Evolutionary conservation across 2,329 filamentous ascomycete genomes (phyloP), one percentile per base, ranked within the genome.

Genomic region (Fusarium pilosicola): DNA sequence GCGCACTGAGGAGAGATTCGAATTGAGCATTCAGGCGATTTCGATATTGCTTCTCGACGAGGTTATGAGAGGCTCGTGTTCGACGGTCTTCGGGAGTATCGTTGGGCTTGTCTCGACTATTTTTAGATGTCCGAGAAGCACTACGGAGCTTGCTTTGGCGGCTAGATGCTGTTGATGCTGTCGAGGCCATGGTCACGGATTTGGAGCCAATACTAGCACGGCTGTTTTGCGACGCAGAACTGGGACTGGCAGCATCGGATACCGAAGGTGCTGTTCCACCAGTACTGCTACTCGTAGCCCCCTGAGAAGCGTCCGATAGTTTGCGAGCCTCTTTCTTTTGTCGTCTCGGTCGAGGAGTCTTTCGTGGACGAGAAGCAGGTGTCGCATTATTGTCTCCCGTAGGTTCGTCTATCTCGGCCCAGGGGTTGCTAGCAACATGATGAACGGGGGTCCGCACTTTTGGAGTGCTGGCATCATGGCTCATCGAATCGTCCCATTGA

Each of bases 11-110:
- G 8, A 78, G 74, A 10, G 76, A 78, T 65, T 78, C 76, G 34
- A 78, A 78, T 32, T 78, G 76, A 9, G 76, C 68, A 39, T 78
- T 78, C 42, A 78, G 75, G 10, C 76, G 76, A 48, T 78, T 78
- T 39, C 76, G 76, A 54, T 78, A 78, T 48, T 78, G 76, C 49
- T 78, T 78, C 58, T 78, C 76, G 52, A 78, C 76, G 20, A 78
- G 76, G 28, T 78, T 78, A 44, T 78, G 76, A 26, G 76, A 78
- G 24, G 76, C 76, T 34, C 76, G 75, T n/a, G 76, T 78, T 49
- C 76, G 74, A 28, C 76, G 74, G n/a, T 78, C 76, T 69, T 78
- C 76, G 32, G 65, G 70, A 18, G 76, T 78, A 54, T 78, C 76
- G 52, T 62, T 74, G n/a, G 76, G 76, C 44, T 76, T 77, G 30